Evolutionary conservation across 352 stramenopile species (phyloP).

Genomic region (Hyaloperonospora arabidopsidis): DNA sequence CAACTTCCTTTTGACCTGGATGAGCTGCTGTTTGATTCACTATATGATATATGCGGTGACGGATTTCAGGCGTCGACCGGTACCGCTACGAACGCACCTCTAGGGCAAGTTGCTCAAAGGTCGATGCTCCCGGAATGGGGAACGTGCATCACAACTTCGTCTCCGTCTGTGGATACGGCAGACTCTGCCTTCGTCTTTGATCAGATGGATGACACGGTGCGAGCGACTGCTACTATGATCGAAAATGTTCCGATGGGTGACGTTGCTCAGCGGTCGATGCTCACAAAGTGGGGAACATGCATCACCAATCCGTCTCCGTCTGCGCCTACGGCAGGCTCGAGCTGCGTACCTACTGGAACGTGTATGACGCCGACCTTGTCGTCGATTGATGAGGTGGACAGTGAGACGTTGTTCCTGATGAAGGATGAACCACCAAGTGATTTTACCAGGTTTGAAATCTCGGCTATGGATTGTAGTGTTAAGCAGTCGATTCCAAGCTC

Average conservation of each 20-base stretch:
- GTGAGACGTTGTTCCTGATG: constrained; percentile 5
- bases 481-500: background rate
- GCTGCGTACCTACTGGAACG: background rate
- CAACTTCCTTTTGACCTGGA: constrained; percentile 22
- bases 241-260: too few relatives aligned
- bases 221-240: too few relatives aligned
- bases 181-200: background rate
- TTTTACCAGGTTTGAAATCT: constrained; percentile 11
- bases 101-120: constrained; percentile 14
- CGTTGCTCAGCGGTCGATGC: too few relatives aligned
- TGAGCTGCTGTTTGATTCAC: constrained; percentile 23
- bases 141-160: constrained; percentile 9
- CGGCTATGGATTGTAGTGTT: constrained; percentile 7
- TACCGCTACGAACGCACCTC: constrained; percentile 12
- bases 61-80: background rate
- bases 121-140: constrained; percentile 13
- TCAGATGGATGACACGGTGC: too few relatives aligned
- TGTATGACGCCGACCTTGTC: constrained; percentile 8
- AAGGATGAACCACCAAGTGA: constrained; percentile 8
- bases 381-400: constrained; percentile 2
- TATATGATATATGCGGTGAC: constrained; percentile 17
- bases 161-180: constrained; percentile 3
- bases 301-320: too few relatives aligned
- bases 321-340: too few relatives aligned
- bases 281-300: too few relatives aligned